Evolutionary conservation across 495 filamentous ascomycete species (phyloP), one percentile per base, ranked within the genome.

Genomic region (Chaetomium tenue): DNA sequence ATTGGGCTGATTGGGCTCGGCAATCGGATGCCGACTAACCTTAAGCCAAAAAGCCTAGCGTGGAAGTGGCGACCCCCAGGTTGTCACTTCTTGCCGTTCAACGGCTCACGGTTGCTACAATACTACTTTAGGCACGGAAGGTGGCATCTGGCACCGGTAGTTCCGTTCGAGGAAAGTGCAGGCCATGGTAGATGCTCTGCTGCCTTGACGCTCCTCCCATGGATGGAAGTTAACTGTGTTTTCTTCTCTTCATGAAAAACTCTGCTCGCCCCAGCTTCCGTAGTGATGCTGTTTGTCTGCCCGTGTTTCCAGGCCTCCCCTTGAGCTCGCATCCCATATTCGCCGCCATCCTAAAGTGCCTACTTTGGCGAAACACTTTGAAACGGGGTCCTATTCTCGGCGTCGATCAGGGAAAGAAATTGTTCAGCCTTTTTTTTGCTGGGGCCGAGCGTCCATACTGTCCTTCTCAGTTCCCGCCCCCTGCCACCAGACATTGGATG

Each of bases 321-420:
- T 44, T 26, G 20, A 20, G 15, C 39, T 55, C 30, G 23, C 16
- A 46, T 22, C 23, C 33, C 33, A 44, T 53, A 8, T 60, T 44
- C 16, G 44, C 33, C 16, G 44, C 33, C 44, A 44, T 26, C 53
- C 48, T 40, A 48, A 23, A 37, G n/a, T 39, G 54, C 51, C 57
- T 61, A 33, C 44, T 56, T 26, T 28, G 15, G 70, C 72, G 70
- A 76, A 73, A 74, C 74, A 57, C 61, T 61, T 66, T 68, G 70
- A 76, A 73, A 76, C 74, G 63, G 64, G 58, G 58, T 58, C 20
- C 57, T 58, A 72, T 64, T 72, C 73, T 72, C 55, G 73, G 58
- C 63, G 78, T 63, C 70, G 76, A 79, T 81, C 77, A 79, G 72
- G 75, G 71, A 71, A 69, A 63, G 28, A 48, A 16, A 30, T 13